Percentiles rank a stretch among this genome's conserved stretches.
Conservation (phyloP, 805 yeast species). For the Lachancea thermotolerans region DNA sequence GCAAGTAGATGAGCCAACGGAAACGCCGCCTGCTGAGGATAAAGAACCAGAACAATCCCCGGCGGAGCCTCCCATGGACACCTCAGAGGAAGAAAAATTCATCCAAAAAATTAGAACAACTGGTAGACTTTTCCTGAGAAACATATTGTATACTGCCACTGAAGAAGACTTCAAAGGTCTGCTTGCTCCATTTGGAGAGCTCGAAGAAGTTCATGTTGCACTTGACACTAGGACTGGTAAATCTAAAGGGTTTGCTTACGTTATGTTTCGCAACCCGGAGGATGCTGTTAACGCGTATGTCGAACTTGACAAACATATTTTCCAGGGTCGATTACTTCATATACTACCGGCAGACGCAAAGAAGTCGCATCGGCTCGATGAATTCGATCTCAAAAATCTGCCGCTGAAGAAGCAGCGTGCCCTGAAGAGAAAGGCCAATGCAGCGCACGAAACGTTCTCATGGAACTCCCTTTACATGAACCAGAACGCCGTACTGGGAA, state of each 20-base stretch:
- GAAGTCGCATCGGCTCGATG: slow-evolving; percentile 78
- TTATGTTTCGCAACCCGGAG: slow-evolving; percentile 58
- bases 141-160: slow-evolving; percentile 69
- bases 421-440: slow-evolving; percentile 74
- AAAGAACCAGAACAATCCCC: slow-evolving; percentile 13
- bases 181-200: slow-evolving; percentile 59
- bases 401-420: slow-evolving; percentile 90
- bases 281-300: slow-evolving; percentile 74
- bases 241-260: slow-evolving; percentile 89
- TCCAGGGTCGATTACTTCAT: slow-evolving; percentile 90
- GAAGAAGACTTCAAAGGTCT: slow-evolving; percentile 70
- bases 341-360: slow-evolving; percentile 80
- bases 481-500: slow-evolving; percentile 83
- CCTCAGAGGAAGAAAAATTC: slow-evolving; percentile 40
- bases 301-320: slow-evolving; percentile 75
- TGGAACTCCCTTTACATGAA: slow-evolving; percentile 95
- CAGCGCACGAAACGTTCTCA: slow-evolving; percentile 78
- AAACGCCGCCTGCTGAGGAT: slow-evolving; percentile 6
- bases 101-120: slow-evolving; percentile 52
- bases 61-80: slow-evolving; percentile 11
- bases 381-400: slow-evolving; percentile 81
- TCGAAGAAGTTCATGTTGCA: slow-evolving; percentile 90
- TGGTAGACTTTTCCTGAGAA: slow-evolving; percentile 82
- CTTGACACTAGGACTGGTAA: slow-evolving; percentile 82
- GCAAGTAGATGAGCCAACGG: slow-evolving; percentile 7